These are phyloP conservation scores for Rusavskia elegans DNA, from an alignment of 495 filamentous ascomycete species.

Conservation along the genomic window DNA sequence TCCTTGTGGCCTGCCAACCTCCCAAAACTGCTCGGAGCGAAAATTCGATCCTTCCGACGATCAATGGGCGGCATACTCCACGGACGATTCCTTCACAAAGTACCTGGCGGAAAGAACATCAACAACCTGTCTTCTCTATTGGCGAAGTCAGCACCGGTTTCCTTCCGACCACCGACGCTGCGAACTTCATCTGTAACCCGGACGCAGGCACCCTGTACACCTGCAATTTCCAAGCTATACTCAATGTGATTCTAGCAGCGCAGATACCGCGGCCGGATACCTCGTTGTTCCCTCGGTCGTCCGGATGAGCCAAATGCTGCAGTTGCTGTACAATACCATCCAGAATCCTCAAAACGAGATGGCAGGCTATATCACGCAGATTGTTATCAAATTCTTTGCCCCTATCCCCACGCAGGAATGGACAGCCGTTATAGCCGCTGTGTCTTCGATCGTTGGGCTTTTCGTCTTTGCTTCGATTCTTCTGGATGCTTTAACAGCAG, in stretches of 20 bases:
- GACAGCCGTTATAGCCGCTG: neutral
- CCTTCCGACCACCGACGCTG: neutral
- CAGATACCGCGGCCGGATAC: neutral
- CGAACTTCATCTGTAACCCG: neutral
- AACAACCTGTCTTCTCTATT: neutral
- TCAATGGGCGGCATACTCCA: neutral
- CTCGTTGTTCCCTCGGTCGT: neutral
- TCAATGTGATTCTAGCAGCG: neutral
- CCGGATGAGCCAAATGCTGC: neutral
- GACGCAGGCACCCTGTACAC: neutral
- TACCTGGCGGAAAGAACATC: neutral
- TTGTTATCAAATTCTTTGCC: neutral
- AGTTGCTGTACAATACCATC: neutral
- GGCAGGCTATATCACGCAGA: neutral
- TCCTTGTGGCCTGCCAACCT: neutral
- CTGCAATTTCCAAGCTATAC: neutral
- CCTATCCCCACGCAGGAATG: neutral
- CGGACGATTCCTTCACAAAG: neutral
- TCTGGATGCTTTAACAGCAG: neutral
- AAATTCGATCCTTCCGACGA: neutral
- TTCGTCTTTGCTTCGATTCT: neutral
- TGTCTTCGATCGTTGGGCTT: neutral
- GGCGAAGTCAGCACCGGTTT: neutral
- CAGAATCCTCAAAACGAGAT: neutral
- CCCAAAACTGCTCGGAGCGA: neutral